Conservation (phyloP, 768 basidiomycete species). For the Leccinum arenicola region DNA sequence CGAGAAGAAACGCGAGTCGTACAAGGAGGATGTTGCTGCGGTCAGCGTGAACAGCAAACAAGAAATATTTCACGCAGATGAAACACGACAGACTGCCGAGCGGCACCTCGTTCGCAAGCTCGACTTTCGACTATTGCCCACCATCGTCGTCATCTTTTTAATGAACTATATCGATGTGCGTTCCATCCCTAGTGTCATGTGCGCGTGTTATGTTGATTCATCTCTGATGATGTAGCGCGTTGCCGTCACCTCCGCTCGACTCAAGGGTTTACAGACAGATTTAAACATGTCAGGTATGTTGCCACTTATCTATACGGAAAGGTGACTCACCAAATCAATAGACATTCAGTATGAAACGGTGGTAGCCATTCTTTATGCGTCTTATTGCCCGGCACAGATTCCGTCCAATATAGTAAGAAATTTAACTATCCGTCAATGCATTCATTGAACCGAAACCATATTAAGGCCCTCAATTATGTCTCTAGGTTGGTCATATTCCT, state of each 20-base stretch:
- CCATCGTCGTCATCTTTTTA: slow-evolving; percentile 21
- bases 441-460: background rate
- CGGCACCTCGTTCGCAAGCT: slow-evolving; percentile 25
- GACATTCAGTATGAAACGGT: slow-evolving; percentile 53
- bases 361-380: slow-evolving; percentile 52
- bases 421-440: background rate
- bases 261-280: slow-evolving; percentile 40
- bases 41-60: background rate
- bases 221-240: slow-evolving; percentile 29
- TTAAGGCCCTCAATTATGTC: slow-evolving; percentile 53
- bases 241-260: slow-evolving; percentile 36
- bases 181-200: background rate
- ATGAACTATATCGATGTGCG: slow-evolving; percentile 30
- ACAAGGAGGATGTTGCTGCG: background rate
- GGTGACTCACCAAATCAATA: slow-evolving; percentile 16
- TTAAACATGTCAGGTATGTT: slow-evolving; percentile 32
- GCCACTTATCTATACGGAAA: background rate
- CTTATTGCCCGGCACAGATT: slow-evolving; percentile 62
- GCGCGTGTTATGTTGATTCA: background rate
- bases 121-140: slow-evolving; percentile 29
- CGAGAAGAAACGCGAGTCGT: slow-evolving; percentile 16
- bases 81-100: slow-evolving; percentile 16
- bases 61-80: slow-evolving; percentile 1
- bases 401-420: slow-evolving; percentile 60
- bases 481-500: slow-evolving; percentile 38